phyloP scores from a whole-genome alignment of 441 rosid species.

The Euphorbia celastroides region DNA sequence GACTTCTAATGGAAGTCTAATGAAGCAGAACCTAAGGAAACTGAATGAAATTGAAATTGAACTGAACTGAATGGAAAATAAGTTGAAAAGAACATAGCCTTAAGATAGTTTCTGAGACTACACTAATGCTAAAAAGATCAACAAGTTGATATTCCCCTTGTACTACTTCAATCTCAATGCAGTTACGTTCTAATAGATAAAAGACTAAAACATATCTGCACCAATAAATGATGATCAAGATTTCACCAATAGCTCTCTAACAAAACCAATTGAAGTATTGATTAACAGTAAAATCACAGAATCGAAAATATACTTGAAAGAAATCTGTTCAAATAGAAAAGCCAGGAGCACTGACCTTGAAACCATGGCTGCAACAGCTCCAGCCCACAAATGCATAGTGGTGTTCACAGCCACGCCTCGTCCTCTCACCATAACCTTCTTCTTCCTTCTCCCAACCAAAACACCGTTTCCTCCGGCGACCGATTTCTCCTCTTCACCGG shows the following conservation, averaged over 20 bases:
- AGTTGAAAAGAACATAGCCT: no score
- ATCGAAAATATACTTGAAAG: neutral
- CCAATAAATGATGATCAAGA: neutral
- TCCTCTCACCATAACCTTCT: slow-evolving; percentile 26
- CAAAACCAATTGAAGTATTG: neutral
- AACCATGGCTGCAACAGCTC: slow-evolving; percentile 83
- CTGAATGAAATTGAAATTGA: no score
- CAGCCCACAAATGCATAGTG: slow-evolving; percentile 77
- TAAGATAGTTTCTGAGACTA: no score
- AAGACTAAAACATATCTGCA: neutral
- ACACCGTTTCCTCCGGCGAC: slow-evolving; percentile 10
- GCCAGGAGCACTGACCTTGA: slow-evolving; percentile 39
- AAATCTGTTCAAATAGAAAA: neutral
- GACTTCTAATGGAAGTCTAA: no score
- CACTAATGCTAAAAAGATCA: no score
- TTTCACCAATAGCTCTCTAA: neutral
- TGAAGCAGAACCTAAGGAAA: no score
- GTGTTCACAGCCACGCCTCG: slow-evolving; percentile 54
- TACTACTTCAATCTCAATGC: neutral
- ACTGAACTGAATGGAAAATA: no score
- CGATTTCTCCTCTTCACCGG: slow-evolving; percentile 14
- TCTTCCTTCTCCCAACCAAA: slow-evolving; percentile 19
- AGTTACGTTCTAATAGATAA: neutral
- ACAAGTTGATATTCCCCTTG: neutral
- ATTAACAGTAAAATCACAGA: neutral